Conservation (phyloP, 1,284 basidiomycete genomes). For the Sanghuangporus baumii region DNA sequence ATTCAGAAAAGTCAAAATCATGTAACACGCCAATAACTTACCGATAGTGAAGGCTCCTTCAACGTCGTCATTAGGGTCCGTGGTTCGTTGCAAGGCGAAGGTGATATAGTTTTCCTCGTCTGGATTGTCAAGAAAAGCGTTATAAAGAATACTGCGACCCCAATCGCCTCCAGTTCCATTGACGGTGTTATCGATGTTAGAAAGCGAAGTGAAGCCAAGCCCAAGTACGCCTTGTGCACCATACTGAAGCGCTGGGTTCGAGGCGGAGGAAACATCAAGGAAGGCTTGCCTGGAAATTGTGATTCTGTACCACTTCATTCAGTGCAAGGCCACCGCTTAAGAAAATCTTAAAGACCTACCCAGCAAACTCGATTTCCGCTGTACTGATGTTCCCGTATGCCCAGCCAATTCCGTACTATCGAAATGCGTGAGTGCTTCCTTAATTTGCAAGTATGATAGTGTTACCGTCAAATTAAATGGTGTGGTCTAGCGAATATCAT, state of each 20-base stretch:
- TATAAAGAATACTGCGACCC: conserved; percentile 68
- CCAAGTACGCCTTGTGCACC: conserved; percentile 70
- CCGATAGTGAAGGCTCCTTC: conserved; percentile 68
- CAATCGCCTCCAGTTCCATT: conserved; percentile 49
- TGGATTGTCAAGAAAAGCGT: conserved; percentile 63
- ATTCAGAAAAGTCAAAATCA: conserved; percentile 8
- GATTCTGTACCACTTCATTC: conserved; percentile 37
- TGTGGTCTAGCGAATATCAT: conserved; percentile 29
- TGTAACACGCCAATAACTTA: conserved; percentile 25
- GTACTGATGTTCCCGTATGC: conserved; percentile 58
- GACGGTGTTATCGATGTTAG: conserved; percentile 55
- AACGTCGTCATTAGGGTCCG: conserved; percentile 44
- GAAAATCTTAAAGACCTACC: conserved; percentile 36
- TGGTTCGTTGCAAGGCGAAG: conserved; percentile 59
- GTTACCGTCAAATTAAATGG: conserved; percentile 56
- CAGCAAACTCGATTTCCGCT: conserved; percentile 59
- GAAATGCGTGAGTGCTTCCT: conserved; percentile 1
- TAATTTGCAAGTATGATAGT: conserved; percentile 20
- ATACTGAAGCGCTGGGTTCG: conserved; percentile 67
- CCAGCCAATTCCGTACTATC: conserved; percentile 75
- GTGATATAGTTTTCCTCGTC: conserved; percentile 72
- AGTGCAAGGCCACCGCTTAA: background rate
- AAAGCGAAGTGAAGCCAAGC: conserved; percentile 73
- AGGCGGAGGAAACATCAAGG: conserved; percentile 51
- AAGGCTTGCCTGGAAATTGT: conserved; percentile 60